Conservation (phyloP, 78 protist genomes). For the Dictyostelium citrinum region DNA sequence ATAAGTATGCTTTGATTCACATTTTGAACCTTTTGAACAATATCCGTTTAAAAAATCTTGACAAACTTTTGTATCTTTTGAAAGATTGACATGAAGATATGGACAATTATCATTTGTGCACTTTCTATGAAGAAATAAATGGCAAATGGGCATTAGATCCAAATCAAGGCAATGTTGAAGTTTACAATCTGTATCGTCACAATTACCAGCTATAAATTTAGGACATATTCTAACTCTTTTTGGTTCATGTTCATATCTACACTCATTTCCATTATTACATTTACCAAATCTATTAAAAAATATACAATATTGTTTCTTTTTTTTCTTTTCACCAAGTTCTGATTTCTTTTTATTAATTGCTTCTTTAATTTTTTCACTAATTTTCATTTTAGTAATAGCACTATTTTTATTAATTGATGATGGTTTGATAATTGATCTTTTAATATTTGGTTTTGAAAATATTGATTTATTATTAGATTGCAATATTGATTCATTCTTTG, state of each 20-base stretch:
- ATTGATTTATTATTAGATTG: background rate
- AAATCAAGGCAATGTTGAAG: slow-evolving; percentile 11
- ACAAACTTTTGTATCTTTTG: slow-evolving; percentile 63
- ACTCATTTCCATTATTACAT: slow-evolving; percentile 48
- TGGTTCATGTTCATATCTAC: slow-evolving; percentile 55
- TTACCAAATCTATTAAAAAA: slow-evolving; percentile 70
- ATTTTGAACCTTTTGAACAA: slow-evolving; percentile 53
- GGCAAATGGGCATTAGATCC: slow-evolving; percentile 75
- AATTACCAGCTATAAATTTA: slow-evolving; percentile 12
- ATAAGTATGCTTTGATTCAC: slow-evolving; percentile 41
- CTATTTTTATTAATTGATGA: no score
- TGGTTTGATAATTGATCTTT: background rate
- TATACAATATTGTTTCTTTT: slow-evolving; percentile 27
- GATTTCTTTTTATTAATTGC: background rate
- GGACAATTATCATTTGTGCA: slow-evolving; percentile 61
- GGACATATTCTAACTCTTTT: slow-evolving; percentile 41
- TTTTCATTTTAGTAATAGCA: background rate
- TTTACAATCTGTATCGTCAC: slow-evolving; percentile 27
- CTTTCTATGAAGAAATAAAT: slow-evolving; percentile 7
- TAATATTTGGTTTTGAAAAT: background rate
- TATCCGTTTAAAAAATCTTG: slow-evolving; percentile 49
- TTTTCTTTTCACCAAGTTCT: background rate
- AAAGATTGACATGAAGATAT: slow-evolving; percentile 52
- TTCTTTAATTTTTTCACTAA: slow-evolving; percentile 19
- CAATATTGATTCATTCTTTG: background rate